phyloP scores from a whole-genome alignment of 2,329 filamentous ascomycete genomes.

The Erysiphe pulchra region DNA sequence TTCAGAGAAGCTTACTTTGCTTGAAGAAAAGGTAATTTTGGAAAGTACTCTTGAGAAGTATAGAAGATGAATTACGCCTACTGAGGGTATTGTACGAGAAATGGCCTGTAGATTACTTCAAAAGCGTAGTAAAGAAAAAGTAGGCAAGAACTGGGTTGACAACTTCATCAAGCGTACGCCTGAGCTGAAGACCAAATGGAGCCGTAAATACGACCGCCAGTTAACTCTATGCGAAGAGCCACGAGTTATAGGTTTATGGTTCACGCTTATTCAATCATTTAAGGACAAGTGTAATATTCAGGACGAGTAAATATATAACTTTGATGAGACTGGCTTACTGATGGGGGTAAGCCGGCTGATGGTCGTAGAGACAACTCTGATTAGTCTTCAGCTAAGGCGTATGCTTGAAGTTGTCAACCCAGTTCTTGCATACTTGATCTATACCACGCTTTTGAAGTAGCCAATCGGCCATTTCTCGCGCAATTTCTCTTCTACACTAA shows the following conservation, averaged over 20 bases:
- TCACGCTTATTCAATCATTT: background rate
- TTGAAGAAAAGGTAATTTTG: no score
- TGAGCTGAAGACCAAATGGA: background rate
- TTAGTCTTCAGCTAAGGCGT: no score
- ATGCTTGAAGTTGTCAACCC: no score
- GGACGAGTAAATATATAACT: background rate
- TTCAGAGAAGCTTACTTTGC: no score
- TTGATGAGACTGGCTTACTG: background rate
- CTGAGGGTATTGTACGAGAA: conserved; percentile 14
- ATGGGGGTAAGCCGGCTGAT: no score
- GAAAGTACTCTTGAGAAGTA: no score
- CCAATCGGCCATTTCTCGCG: no score
- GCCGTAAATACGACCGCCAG: background rate
- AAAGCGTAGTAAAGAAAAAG: background rate
- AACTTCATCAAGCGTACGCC: background rate
- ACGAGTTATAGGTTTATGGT: background rate
- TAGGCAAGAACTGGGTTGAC: background rate
- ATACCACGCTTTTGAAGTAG: no score
- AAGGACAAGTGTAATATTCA: background rate
- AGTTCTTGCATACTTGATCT: no score
- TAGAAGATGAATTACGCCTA: no score
- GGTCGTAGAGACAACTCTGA: no score
- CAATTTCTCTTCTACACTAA: no score
- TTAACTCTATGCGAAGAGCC: background rate
- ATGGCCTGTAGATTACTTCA: conserved; percentile 10